Conservation (phyloP, 2,329 filamentous ascomycete genomes). For the Endoconidiophora laricicola region DNA sequence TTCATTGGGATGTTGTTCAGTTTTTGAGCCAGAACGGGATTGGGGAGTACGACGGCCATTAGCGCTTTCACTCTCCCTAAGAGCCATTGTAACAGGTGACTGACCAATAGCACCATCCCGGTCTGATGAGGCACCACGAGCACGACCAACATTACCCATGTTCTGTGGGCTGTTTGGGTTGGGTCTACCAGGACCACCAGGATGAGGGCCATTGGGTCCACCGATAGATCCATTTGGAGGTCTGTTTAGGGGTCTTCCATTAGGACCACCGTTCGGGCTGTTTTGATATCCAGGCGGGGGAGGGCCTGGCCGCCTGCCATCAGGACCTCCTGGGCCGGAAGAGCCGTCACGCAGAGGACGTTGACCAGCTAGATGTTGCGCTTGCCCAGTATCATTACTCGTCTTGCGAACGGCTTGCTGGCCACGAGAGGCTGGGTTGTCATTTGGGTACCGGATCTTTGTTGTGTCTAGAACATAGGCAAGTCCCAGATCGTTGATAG, state of each 20-base stretch:
- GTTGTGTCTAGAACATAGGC: slow-evolving; percentile 86
- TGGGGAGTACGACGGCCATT: slow-evolving; percentile 11
- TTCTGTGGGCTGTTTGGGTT: slow-evolving; percentile 27
- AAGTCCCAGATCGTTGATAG: slow-evolving; percentile 70
- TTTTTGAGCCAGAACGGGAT: slow-evolving; percentile 10
- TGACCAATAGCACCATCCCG: slow-evolving; percentile 16
- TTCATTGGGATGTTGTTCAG: slow-evolving; percentile 8
- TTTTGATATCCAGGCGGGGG: slow-evolving; percentile 21
- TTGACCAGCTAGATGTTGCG: slow-evolving; percentile 17
- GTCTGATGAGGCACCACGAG: slow-evolving; percentile 34
- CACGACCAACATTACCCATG: slow-evolving; percentile 24
- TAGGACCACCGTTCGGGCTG: slow-evolving; percentile 21
- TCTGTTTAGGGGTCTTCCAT: slow-evolving; percentile 24
- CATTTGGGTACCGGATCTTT: slow-evolving; percentile 92
- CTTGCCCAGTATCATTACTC: slow-evolving; percentile 19
- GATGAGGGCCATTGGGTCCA: slow-evolving; percentile 5
- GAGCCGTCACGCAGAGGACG: slow-evolving; percentile 34
- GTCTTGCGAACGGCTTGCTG: slow-evolving; percentile 28
- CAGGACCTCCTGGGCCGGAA: slow-evolving; percentile 28
- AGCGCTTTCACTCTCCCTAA: neutral
- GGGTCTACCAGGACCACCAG: slow-evolving; percentile 30
- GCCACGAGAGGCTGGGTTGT: slow-evolving; percentile 29
- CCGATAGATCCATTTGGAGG: slow-evolving; percentile 23
- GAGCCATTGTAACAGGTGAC: slow-evolving; percentile 1
- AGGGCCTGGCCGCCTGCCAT: slow-evolving; percentile 17